Evolutionary conservation across 2,329 filamentous ascomycete genomes (phyloP).

Genomic region (Myriangium duriaei): DNA sequence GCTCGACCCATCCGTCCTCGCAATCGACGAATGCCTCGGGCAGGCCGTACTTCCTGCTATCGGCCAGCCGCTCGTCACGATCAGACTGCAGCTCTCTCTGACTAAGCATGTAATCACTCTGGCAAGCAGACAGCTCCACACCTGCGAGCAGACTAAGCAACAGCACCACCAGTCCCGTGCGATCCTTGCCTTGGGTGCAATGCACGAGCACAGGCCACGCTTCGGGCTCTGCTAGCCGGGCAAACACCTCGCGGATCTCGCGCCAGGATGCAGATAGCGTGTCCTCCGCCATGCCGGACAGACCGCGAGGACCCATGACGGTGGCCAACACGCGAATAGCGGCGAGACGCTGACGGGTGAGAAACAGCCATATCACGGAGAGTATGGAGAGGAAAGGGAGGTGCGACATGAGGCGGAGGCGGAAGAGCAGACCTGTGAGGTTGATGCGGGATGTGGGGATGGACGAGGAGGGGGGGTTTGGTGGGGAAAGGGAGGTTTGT

Average conservation of each 20-base stretch:
- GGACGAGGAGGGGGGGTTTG: neutral
- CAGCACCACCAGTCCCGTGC: conserved; percentile 60
- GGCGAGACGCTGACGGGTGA: conserved; percentile 53
- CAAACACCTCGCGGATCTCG: conserved; percentile 46
- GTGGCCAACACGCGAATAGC: conserved; percentile 58
- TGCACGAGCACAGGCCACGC: conserved; percentile 59
- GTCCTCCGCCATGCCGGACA: conserved; percentile 56
- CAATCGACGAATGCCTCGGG: conserved; percentile 61
- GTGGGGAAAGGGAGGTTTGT: conserved; percentile 50
- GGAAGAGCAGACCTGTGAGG: conserved; percentile 61
- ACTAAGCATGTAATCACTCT: conserved; percentile 60
- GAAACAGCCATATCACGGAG: conserved; percentile 50
- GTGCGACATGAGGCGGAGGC: conserved; percentile 53
- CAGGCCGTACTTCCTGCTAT: conserved; percentile 60
- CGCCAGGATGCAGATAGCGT: conserved; percentile 54
- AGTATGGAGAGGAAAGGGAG: conserved; percentile 55
- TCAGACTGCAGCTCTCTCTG: conserved; percentile 48
- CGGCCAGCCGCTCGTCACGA: conserved; percentile 49
- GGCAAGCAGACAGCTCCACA: conserved; percentile 47
- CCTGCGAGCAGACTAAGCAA: conserved; percentile 53
- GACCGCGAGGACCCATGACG: conserved; percentile 59
- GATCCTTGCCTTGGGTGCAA: conserved; percentile 83
- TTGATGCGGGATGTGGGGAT: conserved; percentile 50
- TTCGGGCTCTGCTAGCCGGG: conserved; percentile 33
- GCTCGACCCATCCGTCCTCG: conserved; percentile 49